Evolutionary conservation across 805 yeast genomes (phyloP).

Genomic region (Starmerella potacharoeniae): DNA sequence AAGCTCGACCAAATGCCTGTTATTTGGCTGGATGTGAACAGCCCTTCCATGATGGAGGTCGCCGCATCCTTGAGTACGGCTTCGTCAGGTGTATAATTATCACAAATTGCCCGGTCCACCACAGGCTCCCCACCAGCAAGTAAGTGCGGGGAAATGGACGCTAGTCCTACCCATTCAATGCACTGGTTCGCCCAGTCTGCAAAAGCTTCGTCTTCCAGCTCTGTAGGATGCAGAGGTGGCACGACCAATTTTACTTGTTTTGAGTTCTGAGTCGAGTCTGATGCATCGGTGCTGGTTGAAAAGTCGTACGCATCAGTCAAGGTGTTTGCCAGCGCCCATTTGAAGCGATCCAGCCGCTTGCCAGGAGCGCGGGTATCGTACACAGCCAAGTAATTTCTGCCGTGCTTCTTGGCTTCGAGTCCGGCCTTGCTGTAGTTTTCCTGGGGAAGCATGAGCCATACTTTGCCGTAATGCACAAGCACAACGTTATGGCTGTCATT

Average conservation of each 20-base stretch:
- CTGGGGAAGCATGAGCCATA: conserved; percentile 8
- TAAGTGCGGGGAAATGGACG: conserved; percentile 4
- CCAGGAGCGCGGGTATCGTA: conserved; percentile 4
- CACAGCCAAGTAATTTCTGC: conserved; percentile 6
- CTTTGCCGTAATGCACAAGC: not conserved
- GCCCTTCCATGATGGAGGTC: not conserved
- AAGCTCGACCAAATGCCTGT: conserved; percentile 1
- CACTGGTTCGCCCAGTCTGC: conserved; percentile 20
- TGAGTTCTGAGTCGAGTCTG: not conserved
- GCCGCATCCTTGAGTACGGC: not conserved
- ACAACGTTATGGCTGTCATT: conserved; percentile 5
- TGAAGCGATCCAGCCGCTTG: conserved; percentile 9
- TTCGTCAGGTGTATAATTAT: conserved; percentile 3
- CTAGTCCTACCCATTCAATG: conserved; percentile 20
- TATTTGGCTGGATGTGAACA: not conserved
- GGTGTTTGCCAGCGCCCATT: conserved; percentile 17
- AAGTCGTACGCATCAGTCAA: conserved; percentile 3
- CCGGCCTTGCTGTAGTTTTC: conserved; percentile 15
- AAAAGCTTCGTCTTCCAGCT: conserved; percentile 3
- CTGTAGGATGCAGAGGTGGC: conserved; percentile 4
- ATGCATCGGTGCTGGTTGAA: not conserved
- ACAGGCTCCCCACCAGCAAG: not conserved
- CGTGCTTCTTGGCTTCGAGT: conserved; percentile 10
- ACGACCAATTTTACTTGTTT: not conserved
- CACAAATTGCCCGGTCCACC: conserved; percentile 10